Base-by-base conservation (phyloP, 176 grass and related monocot species). In the Bonia amplexicaulis region DNA sequence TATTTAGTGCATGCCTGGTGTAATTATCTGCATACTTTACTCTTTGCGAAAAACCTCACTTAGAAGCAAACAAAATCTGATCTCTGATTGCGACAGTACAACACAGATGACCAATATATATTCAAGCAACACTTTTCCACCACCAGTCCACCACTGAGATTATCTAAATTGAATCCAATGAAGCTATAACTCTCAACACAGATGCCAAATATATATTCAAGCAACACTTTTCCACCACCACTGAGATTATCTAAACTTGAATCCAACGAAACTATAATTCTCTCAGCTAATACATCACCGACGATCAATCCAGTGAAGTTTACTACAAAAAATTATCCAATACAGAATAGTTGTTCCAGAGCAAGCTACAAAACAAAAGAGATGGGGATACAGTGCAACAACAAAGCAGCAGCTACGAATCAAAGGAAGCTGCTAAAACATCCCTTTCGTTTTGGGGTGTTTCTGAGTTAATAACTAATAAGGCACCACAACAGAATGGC, bases 1-100 rank as follows among this genome's bases (percentile, higher is more conserved):
- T 2, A 11, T 17, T 60, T 22, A 42, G 25, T 9, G 46, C 51
- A 16, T 40, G 64, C 29, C 62, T 40, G 0, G 9, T 4, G 55
- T n/a, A 25, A 41, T 76, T 61, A 69, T 80, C 77, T 54, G 35
- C 62, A 52, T 52, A 13, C 45, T 62, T 77, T 77, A 6, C 82
- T 22, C 53, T 31, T 6, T n/a, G 80, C 27, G n/a, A 80, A 57
- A 75, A 55, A 40, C 44, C 52, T 71, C 55, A 53, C 64, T 65
- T 77, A 0, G 35, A 90, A 82, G 72, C 83, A 81, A 90, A 40
- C 71, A 71, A 64, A 23, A 53, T 62, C n/a, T 33, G 16, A 47
- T 73, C 37, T 83, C 35, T 71, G 83, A 90, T 29, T 37, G 33
- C 7, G 78, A 82, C 78, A 40, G 33, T 33, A 54, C 40, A 67